These are phyloP conservation scores for Penicillium italicum DNA, from an alignment of 2,329 filamentous ascomycete genomes.

Conservation along the genomic window DNA sequence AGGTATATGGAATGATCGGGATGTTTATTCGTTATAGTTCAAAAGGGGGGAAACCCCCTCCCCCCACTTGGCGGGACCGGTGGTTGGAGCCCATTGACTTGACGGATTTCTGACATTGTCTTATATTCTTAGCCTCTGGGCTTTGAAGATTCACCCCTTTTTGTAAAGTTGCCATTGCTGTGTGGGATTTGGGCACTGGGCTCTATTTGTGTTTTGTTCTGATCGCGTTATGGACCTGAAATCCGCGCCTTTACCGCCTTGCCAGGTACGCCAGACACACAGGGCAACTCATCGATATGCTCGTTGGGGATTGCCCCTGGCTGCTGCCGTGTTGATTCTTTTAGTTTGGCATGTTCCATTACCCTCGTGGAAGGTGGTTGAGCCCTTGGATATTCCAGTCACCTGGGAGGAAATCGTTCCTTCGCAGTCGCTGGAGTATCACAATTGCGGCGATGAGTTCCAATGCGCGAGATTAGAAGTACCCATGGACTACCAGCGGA, in stretches of 20 bases:
- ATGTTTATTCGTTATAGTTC: not conserved
- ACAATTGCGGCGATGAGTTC: slow-evolving; percentile 45
- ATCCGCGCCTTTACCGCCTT: not conserved
- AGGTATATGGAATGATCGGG: not conserved
- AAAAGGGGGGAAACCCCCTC: not conserved
- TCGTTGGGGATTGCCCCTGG: slow-evolving; percentile 4
- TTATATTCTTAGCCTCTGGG: not conserved
- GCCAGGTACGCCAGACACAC: not conserved
- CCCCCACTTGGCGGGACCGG: not conserved
- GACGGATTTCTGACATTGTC: not conserved
- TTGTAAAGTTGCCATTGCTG: not conserved
- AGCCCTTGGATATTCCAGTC: not conserved
- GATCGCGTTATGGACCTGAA: not conserved
- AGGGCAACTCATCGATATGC: not conserved
- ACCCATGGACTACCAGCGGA: slow-evolving; percentile 47
- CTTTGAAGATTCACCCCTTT: not conserved
- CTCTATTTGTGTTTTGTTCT: not conserved
- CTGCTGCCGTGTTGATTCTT: not conserved
- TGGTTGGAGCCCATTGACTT: not conserved
- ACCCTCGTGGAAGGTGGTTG: not conserved
- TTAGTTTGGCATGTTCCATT: slow-evolving; percentile 2
- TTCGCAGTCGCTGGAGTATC: slow-evolving; percentile 33
- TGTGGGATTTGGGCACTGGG: not conserved
- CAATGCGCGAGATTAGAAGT: slow-evolving; percentile 50
- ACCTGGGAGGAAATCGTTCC: slow-evolving; percentile 28